These are phyloP conservation scores for Sutorius eximius DNA, from an alignment of 1,284 basidiomycete species.

Conservation along the genomic window DNA sequence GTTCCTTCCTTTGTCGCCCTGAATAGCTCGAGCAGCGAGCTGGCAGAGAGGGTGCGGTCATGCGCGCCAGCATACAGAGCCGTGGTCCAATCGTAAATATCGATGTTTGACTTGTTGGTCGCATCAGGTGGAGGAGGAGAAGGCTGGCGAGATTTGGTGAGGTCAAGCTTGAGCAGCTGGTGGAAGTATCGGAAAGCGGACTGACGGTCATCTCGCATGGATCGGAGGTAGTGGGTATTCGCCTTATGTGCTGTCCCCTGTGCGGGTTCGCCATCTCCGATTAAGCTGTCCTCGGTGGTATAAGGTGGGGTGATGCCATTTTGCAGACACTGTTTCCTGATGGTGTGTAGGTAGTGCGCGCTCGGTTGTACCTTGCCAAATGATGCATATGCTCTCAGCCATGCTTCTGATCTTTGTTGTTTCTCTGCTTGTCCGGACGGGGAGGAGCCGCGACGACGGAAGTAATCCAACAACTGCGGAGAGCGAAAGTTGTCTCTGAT, in stretches of 20 bases:
- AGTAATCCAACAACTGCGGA: constrained; percentile 46
- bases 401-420: constrained; percentile 35
- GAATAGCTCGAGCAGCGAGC: constrained; percentile 43
- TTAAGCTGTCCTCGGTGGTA: constrained; percentile 5
- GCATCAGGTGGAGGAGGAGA: neutral
- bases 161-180: constrained; percentile 27
- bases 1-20: constrained; percentile 22
- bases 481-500: constrained; percentile 52
- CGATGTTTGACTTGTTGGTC: constrained; percentile 25
- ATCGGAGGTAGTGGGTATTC: constrained; percentile 36
- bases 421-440: neutral
- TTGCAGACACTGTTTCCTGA: constrained; percentile 33
- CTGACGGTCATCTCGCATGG: constrained; percentile 37
- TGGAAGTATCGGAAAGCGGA: constrained; percentile 52
- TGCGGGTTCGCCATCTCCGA: neutral
- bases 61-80: constrained; percentile 36
- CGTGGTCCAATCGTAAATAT: constrained; percentile 37
- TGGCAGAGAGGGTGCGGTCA: constrained; percentile 32
- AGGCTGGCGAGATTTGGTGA: constrained; percentile 13
- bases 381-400: constrained; percentile 50
- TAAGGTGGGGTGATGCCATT: constrained; percentile 27
- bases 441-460: constrained; percentile 31
- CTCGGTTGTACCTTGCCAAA: constrained; percentile 44
- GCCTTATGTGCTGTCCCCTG: constrained; percentile 35
- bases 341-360: constrained; percentile 39